A percentile compares a stretch with the other conserved stretches of the same genome.
Conservation (phyloP, 73 alveolate species). For the Paramecium pentaurelia region DNA sequence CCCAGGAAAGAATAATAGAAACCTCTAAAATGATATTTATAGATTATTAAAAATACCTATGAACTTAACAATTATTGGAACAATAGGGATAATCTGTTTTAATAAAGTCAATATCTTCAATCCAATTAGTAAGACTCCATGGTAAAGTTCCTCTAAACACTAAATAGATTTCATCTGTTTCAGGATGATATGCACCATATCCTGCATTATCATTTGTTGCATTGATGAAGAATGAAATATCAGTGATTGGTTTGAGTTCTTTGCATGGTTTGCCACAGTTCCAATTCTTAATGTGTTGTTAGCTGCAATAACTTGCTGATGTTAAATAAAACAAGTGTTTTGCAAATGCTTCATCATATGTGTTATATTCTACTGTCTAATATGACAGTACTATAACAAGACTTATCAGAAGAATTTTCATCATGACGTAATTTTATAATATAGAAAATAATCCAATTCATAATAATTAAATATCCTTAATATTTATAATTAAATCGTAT, state of each 20-base stretch:
- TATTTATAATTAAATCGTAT: not conserved
- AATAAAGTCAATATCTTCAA: conserved; percentile 53
- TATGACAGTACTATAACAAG: not conserved
- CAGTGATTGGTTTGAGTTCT: not conserved
- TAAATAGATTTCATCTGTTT: not conserved
- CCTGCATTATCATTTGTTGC: conserved; percentile 56
- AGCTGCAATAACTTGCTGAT: conserved; percentile 47
- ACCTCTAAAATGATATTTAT: conserved; percentile 14
- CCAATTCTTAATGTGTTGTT: conserved; percentile 13
- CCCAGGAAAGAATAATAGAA: conserved; percentile 27
- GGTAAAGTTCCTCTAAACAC: conserved; percentile 53
- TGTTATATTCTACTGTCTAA: not conserved
- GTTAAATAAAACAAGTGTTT: not conserved
- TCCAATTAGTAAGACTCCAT: conserved; percentile 50
- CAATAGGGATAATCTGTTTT: conserved; percentile 54
- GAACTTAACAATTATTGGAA: conserved; percentile 55
- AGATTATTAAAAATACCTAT: not conserved
- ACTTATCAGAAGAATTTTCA: not conserved
- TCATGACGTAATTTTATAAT: conserved; percentile 28
- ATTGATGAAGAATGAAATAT: conserved; percentile 16
- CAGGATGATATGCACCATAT: conserved; percentile 43
- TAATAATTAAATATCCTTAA: not conserved
- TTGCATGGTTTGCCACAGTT: conserved; percentile 58
- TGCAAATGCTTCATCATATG: conserved; percentile 19
- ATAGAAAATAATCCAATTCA: not conserved